Evolutionary conservation across 2,329 filamentous ascomycete species (phyloP), one percentile per base, ranked within the genome.

Genomic region (Nemania abortiva): DNA sequence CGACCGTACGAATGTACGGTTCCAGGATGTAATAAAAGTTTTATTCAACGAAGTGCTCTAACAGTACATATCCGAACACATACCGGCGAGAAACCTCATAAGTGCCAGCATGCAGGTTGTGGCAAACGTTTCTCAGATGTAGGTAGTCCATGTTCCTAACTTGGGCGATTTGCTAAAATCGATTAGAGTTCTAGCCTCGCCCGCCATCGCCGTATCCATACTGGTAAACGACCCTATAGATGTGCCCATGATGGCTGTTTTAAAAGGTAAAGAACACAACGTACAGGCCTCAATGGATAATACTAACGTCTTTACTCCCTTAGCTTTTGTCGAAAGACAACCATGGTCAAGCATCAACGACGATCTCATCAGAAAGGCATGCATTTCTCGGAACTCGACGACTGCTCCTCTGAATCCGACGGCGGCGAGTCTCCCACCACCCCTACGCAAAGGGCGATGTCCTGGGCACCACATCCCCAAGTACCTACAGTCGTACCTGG

Each of bases 281-380:
- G 3, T 29, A 53, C 59, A 68, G 66, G 55, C 72, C 72, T 76
- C 72, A 74, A 71, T 31, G 45, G 34, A 29, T 20, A 59, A 60
- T 29, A 37, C 66, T 73, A 53, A 74, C 37, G 29, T n/a, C 6
- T 55, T 15, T 39, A 2, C 49, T 22, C 27, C 24, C 27, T 57
- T 13, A 91, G 90, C 78, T 92, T 92, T 78, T 92, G 90, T 79
- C 85, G 90, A 63, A 92, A 92, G 79, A 92, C 90, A 5, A 92
- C 89, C 64, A 90, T 90, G 88, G 87, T 91, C 63, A 91, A 91
- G 80, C 89, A 90, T 76, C 88, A 90, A 76, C 83, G 88, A 61
- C 83, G 88, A 29, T 88, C 87, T 1, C 88, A 90, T 75, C 87
- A 89, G 74, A 85, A 87, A 71, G 85, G 88, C 45, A 80, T 87